phyloP scores from a whole-genome alignment of 441 rosid genomes.

The Aquilaria agallochum region DNA sequence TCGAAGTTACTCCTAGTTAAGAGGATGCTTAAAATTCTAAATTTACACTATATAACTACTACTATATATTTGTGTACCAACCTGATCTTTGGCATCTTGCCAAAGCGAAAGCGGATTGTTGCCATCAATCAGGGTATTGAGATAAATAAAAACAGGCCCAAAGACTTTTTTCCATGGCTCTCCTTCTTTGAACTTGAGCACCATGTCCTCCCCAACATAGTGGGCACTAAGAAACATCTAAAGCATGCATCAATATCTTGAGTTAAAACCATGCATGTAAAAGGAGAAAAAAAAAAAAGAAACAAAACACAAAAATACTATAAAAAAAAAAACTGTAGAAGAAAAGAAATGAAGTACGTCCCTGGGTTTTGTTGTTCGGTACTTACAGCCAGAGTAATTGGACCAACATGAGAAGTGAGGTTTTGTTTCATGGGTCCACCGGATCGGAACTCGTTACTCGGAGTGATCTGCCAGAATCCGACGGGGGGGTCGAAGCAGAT shows the following conservation, averaged over 20 bases:
- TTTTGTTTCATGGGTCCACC: constrained; percentile 86
- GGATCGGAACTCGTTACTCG: constrained; percentile 80
- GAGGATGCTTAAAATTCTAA: no score
- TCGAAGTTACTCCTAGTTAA: no score
- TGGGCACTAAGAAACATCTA: constrained; percentile 91
- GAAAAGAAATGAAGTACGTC: background rate
- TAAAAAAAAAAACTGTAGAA: no score
- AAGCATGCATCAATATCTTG: constrained; percentile 6
- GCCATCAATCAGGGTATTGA: constrained; percentile 41
- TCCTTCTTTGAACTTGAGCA: constrained; percentile 45
- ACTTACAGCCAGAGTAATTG: constrained; percentile 69
- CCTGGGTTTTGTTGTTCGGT: background rate
- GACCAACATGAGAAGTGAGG: constrained; percentile 92
- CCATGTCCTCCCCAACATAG: constrained; percentile 80
- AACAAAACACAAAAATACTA: no score
- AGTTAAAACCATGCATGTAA: no score
- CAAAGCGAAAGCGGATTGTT: constrained; percentile 51
- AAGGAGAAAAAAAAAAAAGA: no score
- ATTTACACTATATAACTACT: no score
- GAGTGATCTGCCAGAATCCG: constrained; percentile 96
- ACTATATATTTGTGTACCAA: constrained; percentile 5
- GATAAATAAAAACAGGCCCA: constrained; percentile 72
- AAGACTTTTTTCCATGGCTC: constrained; percentile 91
- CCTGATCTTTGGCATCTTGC: constrained; percentile 82
- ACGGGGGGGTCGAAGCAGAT: constrained; percentile 44